These are phyloP conservation scores for Buddleja alternifolia DNA, from an alignment of 257 asterid species.

Conservation along the genomic window DNA sequence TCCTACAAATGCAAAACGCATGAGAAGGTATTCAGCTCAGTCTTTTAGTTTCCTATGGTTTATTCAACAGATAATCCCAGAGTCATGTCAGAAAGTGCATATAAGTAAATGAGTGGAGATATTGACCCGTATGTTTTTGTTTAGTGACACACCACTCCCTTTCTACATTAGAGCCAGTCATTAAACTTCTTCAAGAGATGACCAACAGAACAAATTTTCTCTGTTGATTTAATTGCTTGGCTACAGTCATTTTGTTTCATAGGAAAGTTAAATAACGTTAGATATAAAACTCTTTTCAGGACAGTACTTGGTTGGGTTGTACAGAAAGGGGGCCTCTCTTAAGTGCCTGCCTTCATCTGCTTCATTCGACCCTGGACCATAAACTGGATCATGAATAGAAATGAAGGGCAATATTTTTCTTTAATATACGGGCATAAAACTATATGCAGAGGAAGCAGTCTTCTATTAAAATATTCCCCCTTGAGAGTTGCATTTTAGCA, in stretches of 20 bases:
- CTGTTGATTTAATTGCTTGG: constrained; percentile 6
- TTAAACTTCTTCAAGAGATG: constrained; percentile 17
- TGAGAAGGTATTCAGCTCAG: constrained; percentile 76
- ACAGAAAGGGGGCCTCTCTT: too few species aligned
- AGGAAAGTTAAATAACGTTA: not conserved
- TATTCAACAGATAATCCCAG: not conserved
- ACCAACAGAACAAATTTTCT: not conserved
- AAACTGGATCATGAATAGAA: constrained; percentile 1
- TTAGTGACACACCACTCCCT: not conserved
- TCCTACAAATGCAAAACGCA: constrained; percentile 79
- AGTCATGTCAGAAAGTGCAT: not conserved
- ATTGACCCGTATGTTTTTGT: constrained; percentile 10
- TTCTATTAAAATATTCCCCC: too few species aligned
- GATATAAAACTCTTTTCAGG: too few species aligned
- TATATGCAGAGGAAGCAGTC: too few species aligned
- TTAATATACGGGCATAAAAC: too few species aligned
- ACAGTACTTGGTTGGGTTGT: too few species aligned
- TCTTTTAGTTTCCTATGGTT: constrained; percentile 18
- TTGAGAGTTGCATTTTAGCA: too few species aligned
- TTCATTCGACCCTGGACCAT: too few species aligned
- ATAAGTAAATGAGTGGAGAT: constrained; percentile 14
- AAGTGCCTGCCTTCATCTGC: too few species aligned
- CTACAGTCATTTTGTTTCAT: not conserved
- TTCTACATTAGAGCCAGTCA: constrained; percentile 7
- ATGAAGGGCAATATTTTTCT: constrained; percentile 5